Evolutionary conservation across 1,139 yeast genomes (phyloP).

Genomic region (Ogataea hybrid): DNA sequence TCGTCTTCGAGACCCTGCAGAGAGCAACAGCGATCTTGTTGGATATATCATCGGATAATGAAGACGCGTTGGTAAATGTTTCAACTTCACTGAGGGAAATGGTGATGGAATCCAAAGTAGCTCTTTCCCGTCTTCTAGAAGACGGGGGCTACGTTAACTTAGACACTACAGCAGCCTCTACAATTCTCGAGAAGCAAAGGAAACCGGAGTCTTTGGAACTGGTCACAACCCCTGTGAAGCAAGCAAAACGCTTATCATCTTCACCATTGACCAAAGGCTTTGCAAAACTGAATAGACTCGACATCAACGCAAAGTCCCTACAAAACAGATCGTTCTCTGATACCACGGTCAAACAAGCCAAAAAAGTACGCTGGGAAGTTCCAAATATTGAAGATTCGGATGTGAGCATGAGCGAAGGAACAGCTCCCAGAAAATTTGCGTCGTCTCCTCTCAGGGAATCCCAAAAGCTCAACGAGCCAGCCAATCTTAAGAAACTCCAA

Average conservation of each 20-base stretch:
- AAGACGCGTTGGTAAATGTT: slow-evolving; percentile 12
- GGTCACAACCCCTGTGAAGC: slow-evolving; percentile 3
- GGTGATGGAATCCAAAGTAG: slow-evolving; percentile 9
- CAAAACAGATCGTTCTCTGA: slow-evolving; percentile 4
- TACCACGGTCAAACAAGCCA: slow-evolving; percentile 8
- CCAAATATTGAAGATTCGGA: slow-evolving; percentile 19
- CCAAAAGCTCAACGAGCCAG: slow-evolving; percentile 2
- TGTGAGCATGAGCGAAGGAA: slow-evolving; percentile 18
- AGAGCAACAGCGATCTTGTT: slow-evolving; percentile 12
- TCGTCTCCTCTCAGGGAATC: too few relatives aligned
- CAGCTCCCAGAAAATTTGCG: slow-evolving; percentile 4
- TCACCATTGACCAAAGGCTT: slow-evolving; percentile 19
- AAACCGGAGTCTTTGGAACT: slow-evolving; percentile 1
- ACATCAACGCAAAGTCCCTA: background rate
- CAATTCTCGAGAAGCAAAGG: background rate
- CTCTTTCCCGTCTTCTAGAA: slow-evolving; percentile 9
- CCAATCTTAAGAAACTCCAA: slow-evolving; percentile 1
- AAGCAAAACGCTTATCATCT: slow-evolving; percentile 19
- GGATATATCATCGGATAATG: slow-evolving; percentile 17
- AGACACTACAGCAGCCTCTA: slow-evolving; percentile 1
- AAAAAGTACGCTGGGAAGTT: slow-evolving; percentile 23
- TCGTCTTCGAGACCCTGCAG: too few relatives aligned
- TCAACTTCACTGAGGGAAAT: slow-evolving; percentile 13
- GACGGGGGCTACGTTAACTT: slow-evolving; percentile 10
- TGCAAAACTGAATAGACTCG: slow-evolving; percentile 9